Base-by-base conservation (phyloP, 1,284 basidiomycete species). In the Apiotrichum veenhuisii region DNA sequence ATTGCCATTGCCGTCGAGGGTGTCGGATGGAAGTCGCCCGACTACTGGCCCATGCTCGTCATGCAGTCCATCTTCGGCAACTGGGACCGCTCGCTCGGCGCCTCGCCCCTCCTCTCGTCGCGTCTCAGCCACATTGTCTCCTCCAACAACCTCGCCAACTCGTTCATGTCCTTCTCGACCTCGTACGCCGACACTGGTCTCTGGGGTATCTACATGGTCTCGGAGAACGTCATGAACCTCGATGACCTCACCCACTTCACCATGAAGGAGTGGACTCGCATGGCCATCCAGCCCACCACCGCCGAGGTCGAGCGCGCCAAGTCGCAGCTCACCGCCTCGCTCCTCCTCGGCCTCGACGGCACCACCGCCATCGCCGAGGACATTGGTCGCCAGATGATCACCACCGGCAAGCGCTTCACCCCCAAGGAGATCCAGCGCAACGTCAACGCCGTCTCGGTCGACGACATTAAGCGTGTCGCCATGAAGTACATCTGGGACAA, bases 151-250 rank as follows among this genome's bases (percentile, higher is more conserved):
- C 89, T 98, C 73, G 95, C 96, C 72, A 99, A 98, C 83, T 93
- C 89, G 66, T 98, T 91, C 87, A 96, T 98, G 91, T 92, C 90
- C 63, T 99, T 98, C 86, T 96, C 91, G 41, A 98, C 96, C 14
- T 94, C 90, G n/a, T 99, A 99, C 83, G 94, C 93, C 18, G 96
- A 98, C 80, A 98, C 94, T 20, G 96, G 95, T 71, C 87, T 99
- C 46, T 98, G 96, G 96, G 96, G 96, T 71, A 92, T 97, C 80
- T 98, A 98, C 84, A 80, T 97, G 57, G 89, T 93, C 58, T 87
- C 90, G 27, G 96, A 98, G 83, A 97, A 97, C 75, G 53, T 91
- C 56, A 82, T 83, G 78, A 93, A 95, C 81, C 81, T 98, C 57
- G 95, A 99, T 73, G 96, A 99, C 77, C 79, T 97, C 62, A 78